Evolutionary conservation across 176 grass and related monocot species (phyloP).

Genomic region (Oryza officinalis): DNA sequence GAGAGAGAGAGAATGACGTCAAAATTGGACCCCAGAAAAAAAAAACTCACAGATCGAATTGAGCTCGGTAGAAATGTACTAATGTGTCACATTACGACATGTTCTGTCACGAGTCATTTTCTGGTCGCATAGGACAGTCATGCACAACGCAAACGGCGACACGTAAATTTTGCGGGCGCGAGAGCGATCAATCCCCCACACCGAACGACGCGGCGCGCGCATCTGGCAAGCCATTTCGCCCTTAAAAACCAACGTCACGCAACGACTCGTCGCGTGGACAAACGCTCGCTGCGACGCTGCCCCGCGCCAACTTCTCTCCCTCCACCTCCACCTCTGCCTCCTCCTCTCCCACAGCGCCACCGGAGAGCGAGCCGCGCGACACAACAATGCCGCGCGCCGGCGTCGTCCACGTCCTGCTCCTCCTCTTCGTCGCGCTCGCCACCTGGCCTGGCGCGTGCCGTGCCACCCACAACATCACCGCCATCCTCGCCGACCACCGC

Average conservation of each 20-base stretch:
- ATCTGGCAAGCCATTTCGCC: not conserved
- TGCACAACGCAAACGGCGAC: not conserved
- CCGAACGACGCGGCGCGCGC: not conserved
- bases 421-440: not conserved
- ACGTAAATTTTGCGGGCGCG: not conserved
- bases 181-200: not conserved
- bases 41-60: not conserved
- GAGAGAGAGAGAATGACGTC: not conserved
- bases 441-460: not conserved
- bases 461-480: constrained; percentile 60
- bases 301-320: not conserved
- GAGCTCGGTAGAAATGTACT: not conserved
- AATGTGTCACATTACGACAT: not conserved
- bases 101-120: not conserved
- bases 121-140: not conserved
- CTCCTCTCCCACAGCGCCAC: not conserved
- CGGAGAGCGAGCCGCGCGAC: not conserved
- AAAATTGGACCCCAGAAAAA: not conserved
- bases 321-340: not conserved
- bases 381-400: constrained; percentile 25
- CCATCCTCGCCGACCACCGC: constrained; percentile 54
- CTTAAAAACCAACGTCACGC: constrained; percentile 36
- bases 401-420: not conserved
- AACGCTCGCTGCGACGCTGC: constrained; percentile 8
- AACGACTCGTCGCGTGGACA: not conserved